A percentile compares a stretch with the other conserved stretches of the same genome.
Evolutionary conservation across 768 basidiomycete species (phyloP).

Genomic region (Boletus pseudopeckii): DNA sequence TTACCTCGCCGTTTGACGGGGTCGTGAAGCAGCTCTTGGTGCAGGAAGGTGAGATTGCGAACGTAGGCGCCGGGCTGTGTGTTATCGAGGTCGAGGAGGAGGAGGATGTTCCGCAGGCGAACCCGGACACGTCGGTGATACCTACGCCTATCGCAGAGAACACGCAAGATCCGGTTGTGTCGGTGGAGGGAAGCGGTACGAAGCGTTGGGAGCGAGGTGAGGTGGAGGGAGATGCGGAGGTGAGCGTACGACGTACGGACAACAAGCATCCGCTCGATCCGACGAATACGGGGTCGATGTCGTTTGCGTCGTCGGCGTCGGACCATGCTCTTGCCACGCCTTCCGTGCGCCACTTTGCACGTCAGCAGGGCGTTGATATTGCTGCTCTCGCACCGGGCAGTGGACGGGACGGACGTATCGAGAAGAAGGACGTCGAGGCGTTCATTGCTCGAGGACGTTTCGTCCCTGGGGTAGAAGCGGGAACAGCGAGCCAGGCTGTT

Average conservation of each 20-base stretch:
- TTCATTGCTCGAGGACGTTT: constrained; percentile 38
- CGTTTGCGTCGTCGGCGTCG: constrained; percentile 12
- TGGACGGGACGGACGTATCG: constrained; percentile 71
- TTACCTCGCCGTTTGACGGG: constrained; percentile 84
- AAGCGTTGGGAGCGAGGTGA: background rate
- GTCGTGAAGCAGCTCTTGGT: constrained; percentile 69
- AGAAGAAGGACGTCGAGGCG: constrained; percentile 69
- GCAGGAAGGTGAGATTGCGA: constrained; percentile 77
- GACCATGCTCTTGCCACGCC: constrained; percentile 63
- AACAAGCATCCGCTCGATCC: constrained; percentile 66
- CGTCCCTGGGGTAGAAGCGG: background rate
- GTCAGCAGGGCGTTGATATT: constrained; percentile 61
- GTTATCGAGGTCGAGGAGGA: constrained; percentile 72
- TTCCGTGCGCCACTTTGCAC: constrained; percentile 75
- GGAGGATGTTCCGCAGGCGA: background rate
- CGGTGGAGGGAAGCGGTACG: background rate
- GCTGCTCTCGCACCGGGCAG: constrained; percentile 57
- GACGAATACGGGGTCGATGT: constrained; percentile 29
- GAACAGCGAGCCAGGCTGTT: background rate
- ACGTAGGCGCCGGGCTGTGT: constrained; percentile 77
- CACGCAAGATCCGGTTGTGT: constrained; percentile 16
- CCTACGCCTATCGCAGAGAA: background rate
- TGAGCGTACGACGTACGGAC: background rate
- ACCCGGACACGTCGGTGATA: background rate
- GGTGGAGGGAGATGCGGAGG: background rate